phyloP scores from a whole-genome alignment of 2,329 filamentous ascomycete genomes.

The Gnomoniopsis sp. region DNA sequence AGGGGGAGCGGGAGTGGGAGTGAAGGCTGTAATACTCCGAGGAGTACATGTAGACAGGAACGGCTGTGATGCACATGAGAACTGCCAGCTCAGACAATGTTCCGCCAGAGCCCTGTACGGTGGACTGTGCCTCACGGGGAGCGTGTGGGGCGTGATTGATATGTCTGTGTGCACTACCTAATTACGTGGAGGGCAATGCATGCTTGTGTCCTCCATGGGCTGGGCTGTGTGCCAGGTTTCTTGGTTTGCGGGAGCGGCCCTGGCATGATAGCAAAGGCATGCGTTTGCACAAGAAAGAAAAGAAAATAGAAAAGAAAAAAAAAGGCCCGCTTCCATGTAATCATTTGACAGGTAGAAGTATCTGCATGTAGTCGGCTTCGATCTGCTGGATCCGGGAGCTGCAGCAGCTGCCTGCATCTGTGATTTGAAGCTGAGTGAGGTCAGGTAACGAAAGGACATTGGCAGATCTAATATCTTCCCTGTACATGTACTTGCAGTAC shows the following conservation, averaged over 20 bases:
- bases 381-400: background rate
- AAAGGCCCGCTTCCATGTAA: background rate
- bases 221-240: slow-evolving; percentile 8
- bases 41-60: slow-evolving; percentile 8
- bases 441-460: background rate
- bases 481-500: background rate
- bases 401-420: background rate
- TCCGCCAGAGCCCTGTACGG: slow-evolving; percentile 11
- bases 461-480: background rate
- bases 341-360: background rate
- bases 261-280: slow-evolving; percentile 11
- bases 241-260: slow-evolving; percentile 9
- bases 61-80: slow-evolving; percentile 1
- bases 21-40: background rate
- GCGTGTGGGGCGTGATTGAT: slow-evolving; percentile 14
- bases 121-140: slow-evolving; percentile 12
- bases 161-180: slow-evolving; percentile 5
- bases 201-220: slow-evolving; percentile 20
- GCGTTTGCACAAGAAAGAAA: slow-evolving; percentile 6
- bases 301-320: too few relatives aligned
- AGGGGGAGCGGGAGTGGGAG: background rate
- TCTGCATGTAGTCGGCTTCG: background rate
- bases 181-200: slow-evolving; percentile 10
- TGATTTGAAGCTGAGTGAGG: background rate
- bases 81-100: slow-evolving; percentile 10